Percentiles rank a stretch among this genome's conserved stretches.
Evolutionary conservation across 768 basidiomycete species (phyloP).

Genomic region (Lepiota subincarnata): DNA sequence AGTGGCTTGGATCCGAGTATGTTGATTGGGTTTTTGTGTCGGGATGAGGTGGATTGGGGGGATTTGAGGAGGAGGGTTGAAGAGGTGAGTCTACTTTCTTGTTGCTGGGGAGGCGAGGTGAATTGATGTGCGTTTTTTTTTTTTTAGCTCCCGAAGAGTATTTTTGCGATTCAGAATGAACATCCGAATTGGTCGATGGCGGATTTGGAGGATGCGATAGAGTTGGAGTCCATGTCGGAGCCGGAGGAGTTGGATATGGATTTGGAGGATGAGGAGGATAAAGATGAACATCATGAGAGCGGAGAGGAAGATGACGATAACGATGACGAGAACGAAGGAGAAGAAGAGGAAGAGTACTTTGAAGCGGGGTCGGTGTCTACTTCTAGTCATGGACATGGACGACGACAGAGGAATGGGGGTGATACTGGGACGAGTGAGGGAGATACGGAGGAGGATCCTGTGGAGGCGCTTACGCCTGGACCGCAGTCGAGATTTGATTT

Average conservation of each 20-base stretch:
- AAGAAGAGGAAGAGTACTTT: not conserved
- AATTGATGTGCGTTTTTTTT: constrained; percentile 14
- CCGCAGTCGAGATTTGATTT: constrained; percentile 37
- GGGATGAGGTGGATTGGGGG: constrained; percentile 79
- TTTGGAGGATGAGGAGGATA: constrained; percentile 35
- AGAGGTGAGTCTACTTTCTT: constrained; percentile 48
- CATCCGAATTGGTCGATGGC: constrained; percentile 74
- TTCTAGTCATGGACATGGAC: constrained; percentile 32
- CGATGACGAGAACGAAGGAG: constrained; percentile 31
- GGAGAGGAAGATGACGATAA: constrained; percentile 18
- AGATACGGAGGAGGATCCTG: constrained; percentile 70
- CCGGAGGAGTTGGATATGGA: constrained; percentile 60
- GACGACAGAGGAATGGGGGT: constrained; percentile 26
- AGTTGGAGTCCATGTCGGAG: constrained; percentile 80
- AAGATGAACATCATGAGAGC: constrained; percentile 11
- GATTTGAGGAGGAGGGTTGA: constrained; percentile 71
- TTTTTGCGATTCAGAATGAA: constrained; percentile 86
- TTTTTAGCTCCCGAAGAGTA: constrained; percentile 54
- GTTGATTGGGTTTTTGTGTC: constrained; percentile 89
- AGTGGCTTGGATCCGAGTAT: constrained; percentile 93
- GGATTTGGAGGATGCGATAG: constrained; percentile 73
- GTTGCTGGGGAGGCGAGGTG: too few relatives aligned
- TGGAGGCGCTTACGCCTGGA: constrained; percentile 68
- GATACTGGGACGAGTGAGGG: constrained; percentile 40
- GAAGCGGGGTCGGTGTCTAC: constrained; percentile 35